Evolutionary conservation across 768 basidiomycete species (phyloP).

Genomic region (Tylopilus plumbeoviolaceoides): DNA sequence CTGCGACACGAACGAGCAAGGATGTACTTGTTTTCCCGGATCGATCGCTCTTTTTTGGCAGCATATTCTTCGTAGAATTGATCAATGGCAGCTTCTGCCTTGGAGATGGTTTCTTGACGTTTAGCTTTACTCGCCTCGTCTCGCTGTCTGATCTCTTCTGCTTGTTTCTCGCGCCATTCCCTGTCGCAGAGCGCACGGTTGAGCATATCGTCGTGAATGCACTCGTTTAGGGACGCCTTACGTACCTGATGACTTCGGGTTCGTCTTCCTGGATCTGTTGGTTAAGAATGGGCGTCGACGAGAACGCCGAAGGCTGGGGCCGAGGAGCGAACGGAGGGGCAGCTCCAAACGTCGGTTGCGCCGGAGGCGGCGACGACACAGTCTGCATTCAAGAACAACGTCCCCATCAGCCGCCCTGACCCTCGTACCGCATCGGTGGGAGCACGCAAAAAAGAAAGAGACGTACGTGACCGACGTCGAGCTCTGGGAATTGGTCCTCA

Average conservation of each 20-base stretch:
- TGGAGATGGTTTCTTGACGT: conserved; percentile 77
- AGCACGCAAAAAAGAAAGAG: neutral
- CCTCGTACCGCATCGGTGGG: neutral
- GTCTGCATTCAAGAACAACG: conserved; percentile 18
- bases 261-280: conserved; percentile 73
- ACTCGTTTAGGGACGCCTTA: neutral
- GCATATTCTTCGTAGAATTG: conserved; percentile 89
- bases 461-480: conserved; percentile 49
- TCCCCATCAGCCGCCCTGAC: conserved; percentile 9
- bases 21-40: conserved; percentile 88
- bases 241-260: conserved; percentile 81
- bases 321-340: conserved; percentile 66
- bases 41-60: conserved; percentile 82
- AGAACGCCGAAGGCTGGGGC: conserved; percentile 66
- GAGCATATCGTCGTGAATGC: neutral
- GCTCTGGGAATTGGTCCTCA: conserved; percentile 80
- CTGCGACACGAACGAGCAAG: neutral
- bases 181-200: conserved; percentile 35
- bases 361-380: conserved; percentile 29
- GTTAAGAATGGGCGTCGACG: conserved; percentile 70
- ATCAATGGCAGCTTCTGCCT: conserved; percentile 84
- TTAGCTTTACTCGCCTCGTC: conserved; percentile 76
- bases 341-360: conserved; percentile 44
- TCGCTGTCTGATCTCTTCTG: conserved; percentile 74
- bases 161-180: conserved; percentile 85